phyloP scores from a whole-genome alignment of 1,284 basidiomycete species.

The Tilletiopsis washingtonensis region DNA sequence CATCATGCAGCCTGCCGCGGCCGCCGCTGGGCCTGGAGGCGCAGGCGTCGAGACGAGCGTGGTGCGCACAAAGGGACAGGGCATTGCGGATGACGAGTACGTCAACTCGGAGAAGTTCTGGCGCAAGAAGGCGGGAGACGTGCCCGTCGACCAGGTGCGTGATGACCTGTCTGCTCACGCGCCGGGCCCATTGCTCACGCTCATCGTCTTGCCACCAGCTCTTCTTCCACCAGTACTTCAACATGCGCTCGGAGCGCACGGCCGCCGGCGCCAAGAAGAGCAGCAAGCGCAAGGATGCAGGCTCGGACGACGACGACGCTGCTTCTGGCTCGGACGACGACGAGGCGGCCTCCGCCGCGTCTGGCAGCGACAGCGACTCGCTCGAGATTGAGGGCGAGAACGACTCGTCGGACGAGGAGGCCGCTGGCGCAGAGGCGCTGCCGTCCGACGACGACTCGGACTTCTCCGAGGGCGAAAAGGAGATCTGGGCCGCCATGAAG shows the following conservation, averaged over 20 bases:
- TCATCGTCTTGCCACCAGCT: slow-evolving; percentile 49
- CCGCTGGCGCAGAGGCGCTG: slow-evolving; percentile 6
- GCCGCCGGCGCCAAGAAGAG: slow-evolving; percentile 3
- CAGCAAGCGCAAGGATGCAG: slow-evolving; percentile 10
- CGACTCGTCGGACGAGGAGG: slow-evolving; percentile 13
- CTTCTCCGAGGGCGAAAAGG: slow-evolving; percentile 33
- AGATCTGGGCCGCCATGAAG: slow-evolving; percentile 51
- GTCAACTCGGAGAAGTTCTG: slow-evolving; percentile 76
- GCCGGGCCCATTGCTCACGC: slow-evolving; percentile 56
- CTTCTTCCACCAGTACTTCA: slow-evolving; percentile 47
- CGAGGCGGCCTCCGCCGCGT: no score
- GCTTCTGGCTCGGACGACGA: no score
- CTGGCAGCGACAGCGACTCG: no score
- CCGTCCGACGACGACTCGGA: slow-evolving; percentile 17
- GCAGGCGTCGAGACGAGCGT: slow-evolving; percentile 49
- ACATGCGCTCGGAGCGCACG: slow-evolving; percentile 32
- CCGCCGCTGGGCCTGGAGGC: slow-evolving; percentile 49
- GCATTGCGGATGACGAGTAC: slow-evolving; percentile 49
- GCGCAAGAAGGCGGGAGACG: slow-evolving; percentile 63
- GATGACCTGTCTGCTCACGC: slow-evolving; percentile 1
- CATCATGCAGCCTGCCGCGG: slow-evolving; percentile 75
- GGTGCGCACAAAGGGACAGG: slow-evolving; percentile 61
- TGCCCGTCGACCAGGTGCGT: slow-evolving; percentile 78
- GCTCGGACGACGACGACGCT: slow-evolving; percentile 59
- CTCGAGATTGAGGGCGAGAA: slow-evolving; percentile 15